Base-by-base conservation (phyloP, 2,329 filamentous ascomycete species). In the Aspergillus sp. region DNA sequence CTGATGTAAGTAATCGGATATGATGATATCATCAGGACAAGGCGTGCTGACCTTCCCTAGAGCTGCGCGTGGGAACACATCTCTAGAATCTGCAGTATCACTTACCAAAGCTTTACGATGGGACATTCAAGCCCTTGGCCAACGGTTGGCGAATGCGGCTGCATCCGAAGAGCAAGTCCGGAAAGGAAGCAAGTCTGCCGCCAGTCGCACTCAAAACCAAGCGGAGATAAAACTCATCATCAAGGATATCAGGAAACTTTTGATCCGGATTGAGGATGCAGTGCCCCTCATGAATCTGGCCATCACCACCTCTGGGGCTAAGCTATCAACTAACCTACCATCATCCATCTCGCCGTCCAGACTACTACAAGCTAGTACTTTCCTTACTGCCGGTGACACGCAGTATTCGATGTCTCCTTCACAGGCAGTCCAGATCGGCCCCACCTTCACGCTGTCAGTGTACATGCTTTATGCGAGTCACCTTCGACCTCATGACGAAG, bases 401-500 rank as follows among this genome's bases (percentile, higher is more conserved):
- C 89, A 92, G 63, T 97, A 95, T 74, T 85, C 86, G 2, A 82
- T 87, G 63, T 81, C 85, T 46, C 84, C 88, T 6, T 82, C 79
- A 0, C 77, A 80, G 10, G 83, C 89, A 0, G 87, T 91, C 50
- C 92, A 97, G 71, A 90, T 98, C 60, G 95, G 95, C 0, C 92
- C 94, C 0, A 86, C 88, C 0, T 98, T 97, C 69, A 89, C 86
- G 0, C 75, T 98, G 7, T 96, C 93, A 0, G 79, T 98, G 66
- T 99, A 98, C 75, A 97, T 98, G 92, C 84, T 98, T 0, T 99
- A 98, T 69, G 83, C 88, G 2, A 90, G 92, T 1, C 92, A 98
- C 74, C 80, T 88, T 49, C 77, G 85, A 45, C 78, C 81, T 2
- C 81, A 84, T 18, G 80, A 84, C 66, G 76, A 86, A 76, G 75